These are phyloP conservation scores for Cyclospora cayetanensis DNA, from an alignment of 169 alveolate genomes.

Conservation along the genomic window DNA sequence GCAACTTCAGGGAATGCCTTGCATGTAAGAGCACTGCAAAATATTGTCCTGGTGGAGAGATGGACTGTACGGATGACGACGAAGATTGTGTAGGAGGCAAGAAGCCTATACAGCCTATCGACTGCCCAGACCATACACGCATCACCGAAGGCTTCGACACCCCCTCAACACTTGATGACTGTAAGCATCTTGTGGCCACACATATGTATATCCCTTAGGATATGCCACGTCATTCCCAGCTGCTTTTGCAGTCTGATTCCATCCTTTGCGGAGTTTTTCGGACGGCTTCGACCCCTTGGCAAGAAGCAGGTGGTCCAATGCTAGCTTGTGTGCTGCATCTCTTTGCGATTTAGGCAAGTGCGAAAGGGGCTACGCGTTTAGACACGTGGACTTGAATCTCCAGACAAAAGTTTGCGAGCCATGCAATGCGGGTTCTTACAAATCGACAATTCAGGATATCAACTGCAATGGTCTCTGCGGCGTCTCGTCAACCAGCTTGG, in stretches of 20 bases:
- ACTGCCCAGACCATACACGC: conserved; percentile 82
- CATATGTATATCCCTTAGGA: neutral
- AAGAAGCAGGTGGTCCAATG: too few species aligned
- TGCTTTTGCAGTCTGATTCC: too few species aligned
- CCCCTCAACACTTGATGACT: conserved; percentile 81
- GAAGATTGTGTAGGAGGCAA: conserved; percentile 53
- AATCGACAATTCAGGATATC: conserved; percentile 84
- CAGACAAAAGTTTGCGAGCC: conserved; percentile 78
- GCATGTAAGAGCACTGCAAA: conserved; percentile 79
- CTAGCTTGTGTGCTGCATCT: conserved; percentile 4
- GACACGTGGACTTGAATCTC: neutral
- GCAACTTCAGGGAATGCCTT: conserved; percentile 72
- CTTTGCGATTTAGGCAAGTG: conserved; percentile 74
- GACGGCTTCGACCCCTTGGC: too few species aligned
- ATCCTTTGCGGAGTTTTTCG: too few species aligned
- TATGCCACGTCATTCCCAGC: neutral
- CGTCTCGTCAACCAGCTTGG: conserved; percentile 81
- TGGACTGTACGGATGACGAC: conserved; percentile 40
- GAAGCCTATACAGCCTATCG: conserved; percentile 73
- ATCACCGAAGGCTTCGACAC: conserved; percentile 86
- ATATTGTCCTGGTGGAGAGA: conserved; percentile 87
- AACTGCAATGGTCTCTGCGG: conserved; percentile 84
- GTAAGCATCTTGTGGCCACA: conserved; percentile 59
- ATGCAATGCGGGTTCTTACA: conserved; percentile 85
- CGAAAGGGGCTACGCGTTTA: conserved; percentile 83